Conservation (phyloP, 345 rosid genomes). For the Syzygium aqueum region DNA sequence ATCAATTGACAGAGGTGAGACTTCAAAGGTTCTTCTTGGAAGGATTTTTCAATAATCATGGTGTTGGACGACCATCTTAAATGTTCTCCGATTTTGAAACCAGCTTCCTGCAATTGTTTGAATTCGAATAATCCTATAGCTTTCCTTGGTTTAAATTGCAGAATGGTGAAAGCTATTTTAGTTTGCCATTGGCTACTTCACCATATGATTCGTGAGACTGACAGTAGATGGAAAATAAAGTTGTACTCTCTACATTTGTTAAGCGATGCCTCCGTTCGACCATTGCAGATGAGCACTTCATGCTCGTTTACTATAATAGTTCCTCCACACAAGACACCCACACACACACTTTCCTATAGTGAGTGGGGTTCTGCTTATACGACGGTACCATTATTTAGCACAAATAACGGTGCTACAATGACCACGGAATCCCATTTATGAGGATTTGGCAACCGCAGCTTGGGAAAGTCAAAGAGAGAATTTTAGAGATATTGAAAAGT, state of each 20-base stretch:
- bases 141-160: not conserved
- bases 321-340: not conserved
- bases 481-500: too few species aligned
- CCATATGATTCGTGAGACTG: not conserved
- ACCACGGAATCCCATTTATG: too few species aligned
- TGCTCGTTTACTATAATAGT: not conserved
- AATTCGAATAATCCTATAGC: not conserved
- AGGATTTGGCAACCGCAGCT: too few species aligned
- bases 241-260: not conserved
- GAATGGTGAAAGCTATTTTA: not conserved
- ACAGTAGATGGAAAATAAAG: not conserved
- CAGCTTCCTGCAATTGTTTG: not conserved
- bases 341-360: not conserved
- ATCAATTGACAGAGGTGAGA: constrained; percentile 63
- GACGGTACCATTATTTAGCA: too few species aligned
- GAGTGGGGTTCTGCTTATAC: too few species aligned
- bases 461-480: too few species aligned
- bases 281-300: not conserved
- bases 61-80: not conserved
- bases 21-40: not conserved
- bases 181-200: not conserved
- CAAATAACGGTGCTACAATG: too few species aligned
- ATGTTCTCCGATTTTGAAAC: not conserved
- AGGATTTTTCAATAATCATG: not conserved
- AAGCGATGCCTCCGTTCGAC: not conserved